Evolutionary conservation across 2,329 filamentous ascomycete species (phyloP), one percentile per base, ranked within the genome.

Genomic region (Colletotrichum sp.): DNA sequence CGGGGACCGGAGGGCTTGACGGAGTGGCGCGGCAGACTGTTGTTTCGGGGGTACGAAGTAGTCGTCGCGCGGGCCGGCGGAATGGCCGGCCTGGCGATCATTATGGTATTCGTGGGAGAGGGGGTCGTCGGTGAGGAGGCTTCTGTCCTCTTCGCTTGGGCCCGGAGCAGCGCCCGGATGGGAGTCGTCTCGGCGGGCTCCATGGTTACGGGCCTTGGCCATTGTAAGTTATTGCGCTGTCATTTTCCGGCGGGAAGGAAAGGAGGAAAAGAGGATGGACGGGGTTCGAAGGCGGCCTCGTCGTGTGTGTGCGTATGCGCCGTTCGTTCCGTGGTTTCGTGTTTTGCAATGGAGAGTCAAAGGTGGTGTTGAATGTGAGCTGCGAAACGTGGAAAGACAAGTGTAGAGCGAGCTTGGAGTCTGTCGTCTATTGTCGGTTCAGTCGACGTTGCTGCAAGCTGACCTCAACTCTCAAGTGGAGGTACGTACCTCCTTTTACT

Each of bases 81-180:
- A 15, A 9, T 34, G 18, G 18, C 28, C 58, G 58, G 58, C 12
- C 43, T 13, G 43, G 43, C 72, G 71, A 16, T 30, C 34, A 28
- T 63, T 34, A 30, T 78, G 71, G 13, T 38, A 38, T 16, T 79
- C 67, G 18, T 80, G 74, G 52, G 70, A 66, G 52, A 78, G 78
- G 58, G 79, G 77, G 43, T 78, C 74, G 64, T 75, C 75, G 32
- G 78, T 71, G 63, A 81, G 79, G 48, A 81, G 77, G 24, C 77
- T 76, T 64, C 78, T 78, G 32, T 80, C 79, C 48, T 80, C 80
- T 48, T 79, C 77, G 61, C 71, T 77, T 64, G 71, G 70, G 48
- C 34, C 24, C 15, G 71, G 70, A 68, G 71, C 57, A 67, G 38
- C 65, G 65, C 65, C 74, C 58, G 71, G 48, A 63, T 78, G 71